Base-by-base conservation (phyloP, 2,329 filamentous ascomycete species). In the Teratosphaeria zuluensis region DNA sequence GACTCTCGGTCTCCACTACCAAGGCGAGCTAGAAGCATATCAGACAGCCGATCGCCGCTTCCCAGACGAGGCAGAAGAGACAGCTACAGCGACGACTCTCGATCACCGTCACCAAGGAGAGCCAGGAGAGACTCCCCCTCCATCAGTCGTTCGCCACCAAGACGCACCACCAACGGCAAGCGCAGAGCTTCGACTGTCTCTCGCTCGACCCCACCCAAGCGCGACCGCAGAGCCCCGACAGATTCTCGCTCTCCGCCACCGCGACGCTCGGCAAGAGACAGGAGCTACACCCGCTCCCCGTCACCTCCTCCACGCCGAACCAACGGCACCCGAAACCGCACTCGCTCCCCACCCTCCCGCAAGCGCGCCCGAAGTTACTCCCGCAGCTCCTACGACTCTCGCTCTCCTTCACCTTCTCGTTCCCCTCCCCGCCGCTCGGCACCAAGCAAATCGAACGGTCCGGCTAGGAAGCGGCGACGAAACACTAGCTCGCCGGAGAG, bases 71-170 rank as follows among this genome's bases (percentile, higher is more conserved):
- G 65, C 11, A 60, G 63, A 21, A 58, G 61, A 32, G 54, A 60
- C 33, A 65, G 64, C 60, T 66, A 63, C 52, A 64, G 63, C 54
- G 62, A 59, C 54, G 55, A 31, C 21, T 65, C 63, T 8, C 64
- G 56, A 12, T 59, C 64, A 16, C 62, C 62, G 33, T 59, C 58
- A 32, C 53, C 59, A 12, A 42, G 54, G 24, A 53, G 63, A n/a
- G 56, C 24, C 35, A 33, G 59, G 46, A 55, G 56, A 32, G 51
- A 59, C 32, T 55, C 56, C 21, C 58, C 42, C 54, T 67, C 57
- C 56, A 54, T 57, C 28, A 68, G 69, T n/a, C 65, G 64, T 42
- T 72, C 71, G 21, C 69, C 68, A 38, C 69, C 68, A 21, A 66
- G 38, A 57, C 56, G 9, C 46, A 65, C 63, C 28, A 62, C 65